Evolutionary conservation across 192 early-diverging fungal genomes (phyloP).

Genomic region (Coemansia sp.): DNA sequence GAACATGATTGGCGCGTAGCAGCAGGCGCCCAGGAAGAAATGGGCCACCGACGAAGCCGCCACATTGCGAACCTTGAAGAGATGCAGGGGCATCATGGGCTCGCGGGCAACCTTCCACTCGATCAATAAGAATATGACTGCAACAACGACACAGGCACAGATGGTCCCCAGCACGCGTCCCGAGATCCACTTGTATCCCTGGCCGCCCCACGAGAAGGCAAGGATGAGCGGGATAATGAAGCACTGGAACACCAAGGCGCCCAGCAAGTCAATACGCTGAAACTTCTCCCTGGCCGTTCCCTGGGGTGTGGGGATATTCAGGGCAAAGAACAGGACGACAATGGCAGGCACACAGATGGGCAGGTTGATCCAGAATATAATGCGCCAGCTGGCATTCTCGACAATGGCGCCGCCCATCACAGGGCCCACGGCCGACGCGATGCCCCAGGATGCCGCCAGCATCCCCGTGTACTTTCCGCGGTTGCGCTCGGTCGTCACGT

Average conservation of each 20-base stretch:
- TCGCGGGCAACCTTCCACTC: constrained; percentile 64
- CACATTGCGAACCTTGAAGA: constrained; percentile 51
- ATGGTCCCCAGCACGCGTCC: constrained; percentile 59
- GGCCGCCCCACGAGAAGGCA: constrained; percentile 75
- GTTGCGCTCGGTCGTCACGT: constrained; percentile 57
- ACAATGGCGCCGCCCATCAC: constrained; percentile 58
- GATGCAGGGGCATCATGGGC: constrained; percentile 53
- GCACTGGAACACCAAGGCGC: constrained; percentile 51
- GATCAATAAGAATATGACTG: constrained; percentile 40
- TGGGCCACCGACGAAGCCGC: constrained; percentile 21
- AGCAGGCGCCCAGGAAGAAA: constrained; percentile 35
- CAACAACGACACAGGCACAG: constrained; percentile 20
- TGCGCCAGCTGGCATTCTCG: constrained; percentile 48
- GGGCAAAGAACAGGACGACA: constrained; percentile 38
- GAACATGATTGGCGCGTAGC: constrained; percentile 59
- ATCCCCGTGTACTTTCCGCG: constrained; percentile 59
- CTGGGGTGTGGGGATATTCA: constrained; percentile 32
- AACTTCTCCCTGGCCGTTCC: constrained; percentile 49
- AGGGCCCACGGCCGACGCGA: constrained; percentile 57
- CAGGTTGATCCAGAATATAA: constrained; percentile 60
- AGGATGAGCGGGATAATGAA: constrained; percentile 61
- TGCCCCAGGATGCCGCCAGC: constrained; percentile 52
- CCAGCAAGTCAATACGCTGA: constrained; percentile 61
- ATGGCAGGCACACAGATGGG: constrained; percentile 47
- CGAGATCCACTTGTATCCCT: constrained; percentile 64